phyloP scores from a whole-genome alignment of 2,329 filamentous ascomycete genomes.

The Paraconiothyrium brasiliense region DNA sequence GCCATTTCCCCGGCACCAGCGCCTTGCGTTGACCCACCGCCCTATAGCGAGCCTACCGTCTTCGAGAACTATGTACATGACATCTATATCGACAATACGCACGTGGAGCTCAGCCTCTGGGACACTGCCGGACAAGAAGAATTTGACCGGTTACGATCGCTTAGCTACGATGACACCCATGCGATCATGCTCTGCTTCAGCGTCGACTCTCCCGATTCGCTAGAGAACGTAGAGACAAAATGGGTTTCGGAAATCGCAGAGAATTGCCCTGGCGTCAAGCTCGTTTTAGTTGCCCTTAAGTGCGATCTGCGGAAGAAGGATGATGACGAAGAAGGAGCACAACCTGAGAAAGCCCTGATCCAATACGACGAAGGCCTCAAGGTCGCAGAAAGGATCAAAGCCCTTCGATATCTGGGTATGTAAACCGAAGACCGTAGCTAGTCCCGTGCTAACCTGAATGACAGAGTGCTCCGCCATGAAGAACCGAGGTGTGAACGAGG shows the following conservation, averaged over 20 bases:
- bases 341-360: constrained; percentile 71
- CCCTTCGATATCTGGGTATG: constrained; percentile 85
- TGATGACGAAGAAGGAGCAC: constrained; percentile 62
- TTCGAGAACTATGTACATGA: constrained; percentile 99
- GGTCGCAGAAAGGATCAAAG: constrained; percentile 89
- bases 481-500: constrained; percentile 97
- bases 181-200: constrained; percentile 99
- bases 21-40: constrained; percentile 29
- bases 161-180: constrained; percentile 98
- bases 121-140: constrained; percentile 99
- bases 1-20: constrained; percentile 18
- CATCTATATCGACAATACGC: constrained; percentile 96
- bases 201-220: constrained; percentile 90
- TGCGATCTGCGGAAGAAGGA: constrained; percentile 88
- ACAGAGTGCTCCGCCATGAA: constrained; percentile 98
- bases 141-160: constrained; percentile 93
- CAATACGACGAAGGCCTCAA: constrained; percentile 91
- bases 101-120: constrained; percentile 98
- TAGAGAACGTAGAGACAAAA: constrained; percentile 98
- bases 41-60: constrained; percentile 82
- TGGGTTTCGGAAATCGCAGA: constrained; percentile 98
- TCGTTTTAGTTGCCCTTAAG: constrained; percentile 95
- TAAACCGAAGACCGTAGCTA: background rate
- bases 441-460: constrained; percentile 18
- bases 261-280: constrained; percentile 93